These are phyloP conservation scores for Trichosporon inkin DNA, from an alignment of 1,284 basidiomycete species.

Conservation along the genomic window DNA sequence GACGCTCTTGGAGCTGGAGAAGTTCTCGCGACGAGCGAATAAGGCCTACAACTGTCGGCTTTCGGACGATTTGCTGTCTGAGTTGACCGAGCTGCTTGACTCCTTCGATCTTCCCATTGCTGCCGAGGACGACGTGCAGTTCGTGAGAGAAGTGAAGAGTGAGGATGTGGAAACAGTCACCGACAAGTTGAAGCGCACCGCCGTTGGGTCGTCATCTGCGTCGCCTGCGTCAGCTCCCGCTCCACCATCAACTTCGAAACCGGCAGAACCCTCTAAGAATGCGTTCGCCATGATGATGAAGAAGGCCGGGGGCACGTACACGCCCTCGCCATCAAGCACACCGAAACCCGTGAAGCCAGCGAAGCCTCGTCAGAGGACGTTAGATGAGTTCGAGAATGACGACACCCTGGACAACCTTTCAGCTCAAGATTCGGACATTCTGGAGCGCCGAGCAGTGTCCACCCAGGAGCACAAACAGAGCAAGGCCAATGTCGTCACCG, in stretches of 20 bases:
- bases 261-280: constrained; percentile 26
- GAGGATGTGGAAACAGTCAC: not conserved
- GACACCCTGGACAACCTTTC: constrained; percentile 40
- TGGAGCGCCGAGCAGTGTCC: constrained; percentile 40
- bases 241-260: not conserved
- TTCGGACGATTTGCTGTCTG: constrained; percentile 46
- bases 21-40: constrained; percentile 42
- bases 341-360: constrained; percentile 8
- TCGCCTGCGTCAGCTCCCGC: constrained; percentile 3
- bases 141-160: constrained; percentile 24
- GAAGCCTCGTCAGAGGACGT: constrained; percentile 21
- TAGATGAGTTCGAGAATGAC: constrained; percentile 39
- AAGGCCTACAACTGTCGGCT: constrained; percentile 45
- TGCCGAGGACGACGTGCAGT: constrained; percentile 44
- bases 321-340: constrained; percentile 2
- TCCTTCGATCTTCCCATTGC: constrained; percentile 38
- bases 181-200: not conserved
- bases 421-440: constrained; percentile 35
- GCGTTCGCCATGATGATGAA: constrained; percentile 49
- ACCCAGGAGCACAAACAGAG: constrained; percentile 13
- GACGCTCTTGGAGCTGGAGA: constrained; percentile 44
- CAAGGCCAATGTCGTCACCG: not conserved
- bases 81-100: constrained; percentile 45
- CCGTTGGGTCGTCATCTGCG: constrained; percentile 1
- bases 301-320: constrained; percentile 28